Evolutionary conservation across 305 asterid species (phyloP), one percentile per base, ranked within the genome.

Genomic region (Fraxinus nigra): DNA sequence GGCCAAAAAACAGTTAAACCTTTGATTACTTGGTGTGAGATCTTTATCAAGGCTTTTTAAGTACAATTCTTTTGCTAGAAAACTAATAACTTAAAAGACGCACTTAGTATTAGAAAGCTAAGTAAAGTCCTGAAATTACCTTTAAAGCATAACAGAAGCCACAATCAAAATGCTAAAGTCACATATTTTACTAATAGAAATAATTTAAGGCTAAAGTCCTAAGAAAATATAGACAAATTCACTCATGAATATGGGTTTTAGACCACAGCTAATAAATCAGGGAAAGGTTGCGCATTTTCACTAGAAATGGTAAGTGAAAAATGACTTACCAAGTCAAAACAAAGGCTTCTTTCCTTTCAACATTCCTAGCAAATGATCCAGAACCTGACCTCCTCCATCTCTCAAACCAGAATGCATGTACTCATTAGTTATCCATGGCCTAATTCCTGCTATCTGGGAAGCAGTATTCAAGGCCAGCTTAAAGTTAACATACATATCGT

Each of bases 331-430:
- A n/a, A 24, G 65, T 90, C 86, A 94, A 87, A 93, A 94, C 22
- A 95, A 73, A 54, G 99, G 99, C 85, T 90, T 94, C 88, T 91
- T 95, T 79, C 99, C 98, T 75, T 87, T 94, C 78, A 95, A 88
- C 97, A 95, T 85, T 54, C 93, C 97, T 1, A 92, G 85, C 84
- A 95, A 85, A 82, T 89, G 95, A 85, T 90, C 97, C 88, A 95
- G 84, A 67, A 95, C 96, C 16, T 63, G 90, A 11, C 89, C 88
- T 0, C 97, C 97, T 7, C 89, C 95, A 43, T 95, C 99, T 87
- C 98, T 86, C 87, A 95, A 76, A 38, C 98, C 99, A 81, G 99
- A 95, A 85, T 95, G 99, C 98, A 94, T 94, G 78, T 90, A 95
- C 79, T 95, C 98, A 38, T 95, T 95, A 0, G 99, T 95, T 80